These are phyloP conservation scores for Forsythia viridissima DNA, from an alignment of 257 asterid genomes.

Conservation along the genomic window DNA sequence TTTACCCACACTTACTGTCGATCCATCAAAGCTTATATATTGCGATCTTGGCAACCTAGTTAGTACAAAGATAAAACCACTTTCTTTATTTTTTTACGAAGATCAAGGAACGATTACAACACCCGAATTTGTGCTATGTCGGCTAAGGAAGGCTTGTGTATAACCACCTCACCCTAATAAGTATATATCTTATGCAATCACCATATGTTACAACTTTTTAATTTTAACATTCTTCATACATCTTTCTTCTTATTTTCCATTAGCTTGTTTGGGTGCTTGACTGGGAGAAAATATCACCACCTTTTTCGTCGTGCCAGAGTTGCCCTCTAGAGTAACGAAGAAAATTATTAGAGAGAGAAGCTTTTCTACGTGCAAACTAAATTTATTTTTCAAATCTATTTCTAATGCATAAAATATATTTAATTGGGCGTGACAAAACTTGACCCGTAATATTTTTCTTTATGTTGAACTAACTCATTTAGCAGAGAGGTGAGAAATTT, in stretches of 20 bases:
- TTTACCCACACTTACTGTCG: too few relatives aligned
- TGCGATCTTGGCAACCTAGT: not conserved
- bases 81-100: too few relatives aligned
- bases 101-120: too few relatives aligned
- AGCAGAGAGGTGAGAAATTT: not conserved
- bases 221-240: too few relatives aligned
- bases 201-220: too few relatives aligned
- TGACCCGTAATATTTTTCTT: not conserved
- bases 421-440: not conserved
- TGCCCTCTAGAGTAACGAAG: not conserved
- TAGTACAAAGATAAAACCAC: not conserved
- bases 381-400: not conserved
- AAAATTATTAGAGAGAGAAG: too few relatives aligned
- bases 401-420: not conserved
- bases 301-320: too few relatives aligned
- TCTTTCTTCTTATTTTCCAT: not conserved
- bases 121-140: too few relatives aligned
- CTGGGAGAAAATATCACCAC: not conserved
- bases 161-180: too few relatives aligned
- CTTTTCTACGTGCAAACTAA: not conserved
- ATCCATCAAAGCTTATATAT: not conserved
- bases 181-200: too few relatives aligned
- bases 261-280: not conserved
- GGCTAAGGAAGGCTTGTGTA: too few relatives aligned
- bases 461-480: not conserved